Evolutionary conservation across 305 asterid species (phyloP).

Genomic region (Stenogyne calaminthoides): DNA sequence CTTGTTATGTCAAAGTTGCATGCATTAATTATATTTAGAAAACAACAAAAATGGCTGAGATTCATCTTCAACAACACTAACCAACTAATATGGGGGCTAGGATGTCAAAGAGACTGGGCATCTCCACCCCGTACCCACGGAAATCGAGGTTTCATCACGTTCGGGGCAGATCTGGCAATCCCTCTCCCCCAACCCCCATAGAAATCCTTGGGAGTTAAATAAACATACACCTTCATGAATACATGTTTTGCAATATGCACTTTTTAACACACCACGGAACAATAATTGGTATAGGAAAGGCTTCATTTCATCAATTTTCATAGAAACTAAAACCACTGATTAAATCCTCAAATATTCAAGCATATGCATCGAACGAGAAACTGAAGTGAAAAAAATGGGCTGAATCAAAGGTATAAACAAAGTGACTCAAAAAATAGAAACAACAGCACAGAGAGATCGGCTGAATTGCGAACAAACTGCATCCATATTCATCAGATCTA

Average conservation of each 20-base stretch:
- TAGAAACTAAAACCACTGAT: background rate
- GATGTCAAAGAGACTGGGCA: background rate
- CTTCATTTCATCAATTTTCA: background rate
- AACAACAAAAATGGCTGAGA: background rate
- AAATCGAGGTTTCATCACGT: background rate
- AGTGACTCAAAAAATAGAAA: background rate
- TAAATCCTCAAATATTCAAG: background rate
- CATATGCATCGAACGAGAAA: background rate
- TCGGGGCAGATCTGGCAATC: background rate
- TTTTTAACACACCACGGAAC: background rate
- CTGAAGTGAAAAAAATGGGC: background rate
- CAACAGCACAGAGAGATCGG: background rate
- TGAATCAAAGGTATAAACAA: background rate
- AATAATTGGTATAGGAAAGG: background rate
- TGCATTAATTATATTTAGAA: background rate
- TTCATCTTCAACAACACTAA: background rate
- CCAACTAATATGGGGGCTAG: background rate
- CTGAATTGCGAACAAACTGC: background rate
- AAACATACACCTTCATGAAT: background rate
- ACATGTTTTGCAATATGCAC: background rate
- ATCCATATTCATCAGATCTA: slow-evolving; percentile 22
- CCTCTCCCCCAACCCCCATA: background rate
- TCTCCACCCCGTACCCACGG: background rate
- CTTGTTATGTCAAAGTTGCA: background rate
- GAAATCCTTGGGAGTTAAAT: background rate